Base-by-base conservation (phyloP, 1,284 basidiomycete species). In the Ustilago loliicola region DNA sequence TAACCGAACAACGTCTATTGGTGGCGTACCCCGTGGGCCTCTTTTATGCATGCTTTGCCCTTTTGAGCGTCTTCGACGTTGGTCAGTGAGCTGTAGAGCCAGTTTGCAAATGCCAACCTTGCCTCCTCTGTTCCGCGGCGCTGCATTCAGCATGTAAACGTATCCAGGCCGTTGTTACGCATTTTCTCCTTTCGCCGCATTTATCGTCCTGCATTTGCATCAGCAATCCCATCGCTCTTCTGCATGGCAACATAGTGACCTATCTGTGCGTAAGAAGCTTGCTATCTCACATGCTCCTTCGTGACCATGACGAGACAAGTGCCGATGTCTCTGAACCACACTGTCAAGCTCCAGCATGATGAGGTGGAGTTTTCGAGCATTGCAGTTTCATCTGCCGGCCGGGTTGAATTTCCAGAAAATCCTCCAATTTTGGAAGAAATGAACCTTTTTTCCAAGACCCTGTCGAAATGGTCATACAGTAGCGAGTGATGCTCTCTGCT, bases 11-110 rank as follows among this genome's bases (percentile, higher is more conserved):
- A 66, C 79, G 85, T 15, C 70, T 86, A 30, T 69, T 86, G 9
- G 83, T 86, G 17, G 85, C 84, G 10, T 86, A 86, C 63, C 85
- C 85, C 1, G 79, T 86, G 21, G 84, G 81, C 1, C 73, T 86
- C 38, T 84, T 86, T 54, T 86, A 86, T 66, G 80, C 83, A 19
- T 83, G 80, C 70, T 86, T 86, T 67, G 85, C 85, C 10, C 69
- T 86, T 10, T 69, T 86, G 40, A 84, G 84, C 63, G 82, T 85
- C 53, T 86, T 86, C 34, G 74, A 77, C 45, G 74, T 77, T 8
- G 74, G 69, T 54, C 74, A 72, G 30, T 77, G 54, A 62, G 45
- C 27, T 42, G 10, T 21, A 32, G 3, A 7, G 6, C 0, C 38
- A 13, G 10, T 10, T 34, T 23, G 32, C 52, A 40, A 27, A 9